Conservation (phyloP, 2,329 filamentous ascomycete species). For the Penicillium janthinellum region DNA sequence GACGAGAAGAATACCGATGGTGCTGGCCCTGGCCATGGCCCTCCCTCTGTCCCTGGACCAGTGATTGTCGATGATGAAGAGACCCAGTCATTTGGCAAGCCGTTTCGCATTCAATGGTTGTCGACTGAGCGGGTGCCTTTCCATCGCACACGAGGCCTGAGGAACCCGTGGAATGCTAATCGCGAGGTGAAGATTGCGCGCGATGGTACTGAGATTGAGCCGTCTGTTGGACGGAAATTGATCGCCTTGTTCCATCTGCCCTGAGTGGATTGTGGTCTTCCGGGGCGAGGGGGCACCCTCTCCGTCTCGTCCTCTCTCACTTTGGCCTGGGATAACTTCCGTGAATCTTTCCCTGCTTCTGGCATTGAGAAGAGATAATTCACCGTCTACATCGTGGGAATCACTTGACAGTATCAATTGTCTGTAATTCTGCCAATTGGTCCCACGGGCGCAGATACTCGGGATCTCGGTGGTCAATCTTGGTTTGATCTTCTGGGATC, state of each 20-base stretch:
- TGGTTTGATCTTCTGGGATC: background rate
- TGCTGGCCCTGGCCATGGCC: background rate
- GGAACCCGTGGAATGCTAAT: slow-evolving; percentile 95
- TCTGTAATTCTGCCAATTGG: background rate
- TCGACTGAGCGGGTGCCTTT: slow-evolving; percentile 83
- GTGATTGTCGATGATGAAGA: slow-evolving; percentile 45
- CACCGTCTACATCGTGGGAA: no score
- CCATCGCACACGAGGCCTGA: slow-evolving; percentile 79
- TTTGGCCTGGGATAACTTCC: background rate
- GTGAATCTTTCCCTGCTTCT: no score
- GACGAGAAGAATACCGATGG: slow-evolving; percentile 49
- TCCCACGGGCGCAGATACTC: background rate
- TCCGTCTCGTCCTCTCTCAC: background rate
- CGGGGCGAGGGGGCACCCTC: no score
- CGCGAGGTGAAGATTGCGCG: slow-evolving; percentile 94
- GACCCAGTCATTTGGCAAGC: slow-evolving; percentile 79
- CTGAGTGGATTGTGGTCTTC: background rate
- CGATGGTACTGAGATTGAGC: slow-evolving; percentile 91
- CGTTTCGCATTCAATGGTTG: slow-evolving; percentile 88
- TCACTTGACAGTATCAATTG: background rate
- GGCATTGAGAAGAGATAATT: no score
- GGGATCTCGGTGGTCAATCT: background rate
- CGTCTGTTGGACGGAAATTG: slow-evolving; percentile 73
- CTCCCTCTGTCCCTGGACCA: slow-evolving; percentile 20
- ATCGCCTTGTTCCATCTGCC: slow-evolving; percentile 73